Base-by-base conservation (phyloP, 2,329 filamentous ascomycete species). In the Pyricularia pennisetigena region DNA sequence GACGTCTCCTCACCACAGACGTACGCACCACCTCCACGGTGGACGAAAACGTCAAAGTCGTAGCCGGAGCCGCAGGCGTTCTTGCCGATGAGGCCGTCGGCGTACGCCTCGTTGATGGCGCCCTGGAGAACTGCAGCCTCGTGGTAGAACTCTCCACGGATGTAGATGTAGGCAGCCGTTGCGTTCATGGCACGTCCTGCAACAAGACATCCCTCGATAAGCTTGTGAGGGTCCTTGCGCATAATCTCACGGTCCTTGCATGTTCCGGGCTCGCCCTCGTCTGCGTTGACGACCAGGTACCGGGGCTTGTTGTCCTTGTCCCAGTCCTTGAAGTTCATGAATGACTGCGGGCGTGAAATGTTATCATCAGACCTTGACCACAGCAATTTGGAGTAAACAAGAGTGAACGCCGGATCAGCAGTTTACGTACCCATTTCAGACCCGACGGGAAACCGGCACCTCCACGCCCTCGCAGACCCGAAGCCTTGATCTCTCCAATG, bases 241-340 rank as follows among this genome's bases (percentile, higher is more conserved):
- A 99, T 99, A 74, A 99, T 99, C 81, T 99, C 95, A 77, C 95
- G 90, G 81, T 99, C 95, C 84, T 99, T 99, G 89, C 95, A 99
- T 68, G 95, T 99, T 79, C 95, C 95, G 32, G 95, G 95, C 82
- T 99, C 95, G 76, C 95, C 95, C 83, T 99, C 95, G 79, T 99
- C 95, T 73, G 95, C 95, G 77, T 99, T 99, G 83, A 99, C 93
- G 70, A 99, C 94, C 68, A 99, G 85, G 78, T 99, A 99, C 76
- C 95, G 90, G 72, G 95, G 95, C 82, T 97, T 97, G 75, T 81
- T 90, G 79, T 98, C 95, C 83, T 99, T 97, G 76, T 99, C 94
- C 95, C 95, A 99, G 75, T 93, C 95, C 82, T 97, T 97, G 85
- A 94, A 94, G 86, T 99, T 99, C 95, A 99, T 99, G 82, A 99